These are phyloP conservation scores for Paspalum vaginatum DNA, from an alignment of 176 grass and related monocot species.

Conservation along the genomic window DNA sequence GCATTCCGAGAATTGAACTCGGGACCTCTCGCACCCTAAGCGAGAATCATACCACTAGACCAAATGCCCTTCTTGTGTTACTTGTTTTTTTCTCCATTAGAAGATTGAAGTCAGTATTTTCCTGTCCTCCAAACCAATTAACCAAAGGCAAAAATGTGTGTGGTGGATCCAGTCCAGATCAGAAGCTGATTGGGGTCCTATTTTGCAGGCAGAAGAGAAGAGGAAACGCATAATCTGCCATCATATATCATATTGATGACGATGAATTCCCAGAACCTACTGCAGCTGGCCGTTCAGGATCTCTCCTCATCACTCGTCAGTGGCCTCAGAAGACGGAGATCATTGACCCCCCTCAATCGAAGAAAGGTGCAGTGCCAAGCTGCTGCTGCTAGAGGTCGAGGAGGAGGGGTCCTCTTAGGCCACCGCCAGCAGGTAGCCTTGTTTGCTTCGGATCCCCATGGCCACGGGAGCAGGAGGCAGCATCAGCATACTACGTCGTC, in stretches of 20 bases:
- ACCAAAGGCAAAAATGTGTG: too few relatives aligned
- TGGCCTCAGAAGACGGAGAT: constrained; percentile 3
- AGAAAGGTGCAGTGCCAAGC: constrained; percentile 25
- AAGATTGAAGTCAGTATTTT: too few relatives aligned
- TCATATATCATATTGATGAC: constrained; percentile 23
- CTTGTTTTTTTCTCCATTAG: too few relatives aligned
- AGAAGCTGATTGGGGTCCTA: too few relatives aligned
- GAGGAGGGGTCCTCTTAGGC: background rate
- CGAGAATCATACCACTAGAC: constrained; percentile 99
- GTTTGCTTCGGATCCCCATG: too few relatives aligned
- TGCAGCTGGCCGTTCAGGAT: constrained; percentile 35
- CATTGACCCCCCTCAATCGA: background rate
- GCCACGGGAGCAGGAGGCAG: too few relatives aligned
- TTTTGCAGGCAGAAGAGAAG: too few relatives aligned
- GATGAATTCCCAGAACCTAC: constrained; percentile 51
- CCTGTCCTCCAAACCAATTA: too few relatives aligned
- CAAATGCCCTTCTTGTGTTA: constrained; percentile 49
- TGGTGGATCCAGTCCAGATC: too few relatives aligned
- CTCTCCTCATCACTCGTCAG: background rate
- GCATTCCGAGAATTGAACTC: constrained; percentile 99
- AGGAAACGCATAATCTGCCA: too few relatives aligned
- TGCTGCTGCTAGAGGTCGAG: background rate
- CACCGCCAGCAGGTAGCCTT: too few relatives aligned
- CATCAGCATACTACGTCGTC: too few relatives aligned
- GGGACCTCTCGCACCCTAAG: constrained; percentile 98